Percentiles rank a stretch among this genome's conserved stretches.
phyloP scores from a whole-genome alignment of 306 rosid genomes.

The Acmispon strigosus region DNA sequence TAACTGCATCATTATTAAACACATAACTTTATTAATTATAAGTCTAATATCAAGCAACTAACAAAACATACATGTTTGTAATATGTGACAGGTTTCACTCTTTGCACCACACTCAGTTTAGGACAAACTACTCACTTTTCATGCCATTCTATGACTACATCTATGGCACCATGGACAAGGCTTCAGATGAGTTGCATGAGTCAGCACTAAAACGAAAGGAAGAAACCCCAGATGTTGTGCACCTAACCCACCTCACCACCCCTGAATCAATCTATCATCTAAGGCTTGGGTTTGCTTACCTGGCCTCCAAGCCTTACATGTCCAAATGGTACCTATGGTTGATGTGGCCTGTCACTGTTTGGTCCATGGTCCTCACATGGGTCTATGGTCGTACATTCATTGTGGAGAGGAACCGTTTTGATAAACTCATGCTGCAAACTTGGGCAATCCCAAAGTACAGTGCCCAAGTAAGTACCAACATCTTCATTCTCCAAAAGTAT shows the following conservation, averaged over 20 bases:
- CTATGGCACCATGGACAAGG: slow-evolving; percentile 48
- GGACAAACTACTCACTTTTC: slow-evolving; percentile 51
- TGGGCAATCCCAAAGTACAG: slow-evolving; percentile 60
- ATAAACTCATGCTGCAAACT: slow-evolving; percentile 47
- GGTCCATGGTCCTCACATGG: slow-evolving; percentile 38
- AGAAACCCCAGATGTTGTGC: slow-evolving; percentile 41
- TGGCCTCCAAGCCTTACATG: slow-evolving; percentile 52
- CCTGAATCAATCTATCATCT: slow-evolving; percentile 56
- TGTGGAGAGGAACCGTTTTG: slow-evolving; percentile 38
- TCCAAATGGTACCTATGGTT: slow-evolving; percentile 44
- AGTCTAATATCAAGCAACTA: background rate
- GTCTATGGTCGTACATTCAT: slow-evolving; percentile 34
- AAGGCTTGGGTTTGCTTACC: slow-evolving; percentile 39
- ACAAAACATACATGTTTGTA: background rate
- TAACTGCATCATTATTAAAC: no score
- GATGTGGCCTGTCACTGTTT: slow-evolving; percentile 61
- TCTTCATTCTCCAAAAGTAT: background rate
- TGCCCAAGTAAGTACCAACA: slow-evolving; percentile 29
- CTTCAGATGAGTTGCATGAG: slow-evolving; percentile 28
- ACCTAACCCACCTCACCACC: slow-evolving; percentile 47
- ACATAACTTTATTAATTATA: no score
- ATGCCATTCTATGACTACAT: slow-evolving; percentile 70
- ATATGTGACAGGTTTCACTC: slow-evolving; percentile 45
- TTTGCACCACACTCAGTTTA: slow-evolving; percentile 63
- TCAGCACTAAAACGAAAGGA: slow-evolving; percentile 24